Percentiles rank a stretch among this genome's conserved stretches.
These are phyloP conservation scores for Beauveria scarabaeidicola DNA, from an alignment of 2,329 filamentous ascomycete genomes.

Conservation along the genomic window DNA sequence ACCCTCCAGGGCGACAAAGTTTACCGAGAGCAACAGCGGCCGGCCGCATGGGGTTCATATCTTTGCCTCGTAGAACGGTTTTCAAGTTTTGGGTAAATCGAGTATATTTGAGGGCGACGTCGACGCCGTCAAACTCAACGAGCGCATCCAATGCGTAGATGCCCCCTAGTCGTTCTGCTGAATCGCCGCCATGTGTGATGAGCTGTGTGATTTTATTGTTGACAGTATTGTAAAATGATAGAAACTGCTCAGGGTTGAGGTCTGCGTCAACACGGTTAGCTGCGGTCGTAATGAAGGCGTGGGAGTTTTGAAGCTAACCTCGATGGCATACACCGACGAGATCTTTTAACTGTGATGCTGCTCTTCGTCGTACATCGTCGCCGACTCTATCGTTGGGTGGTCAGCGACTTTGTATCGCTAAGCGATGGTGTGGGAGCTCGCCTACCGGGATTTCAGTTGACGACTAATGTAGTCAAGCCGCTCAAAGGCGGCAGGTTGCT, in stretches of 20 bases:
- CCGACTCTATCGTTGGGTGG: conserved; percentile 17
- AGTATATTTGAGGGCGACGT: conserved; percentile 86
- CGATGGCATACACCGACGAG: conserved; percentile 47
- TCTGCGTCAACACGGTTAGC: conserved; percentile 38
- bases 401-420: not conserved
- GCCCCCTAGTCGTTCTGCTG: conserved; percentile 81
- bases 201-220: conserved; percentile 53
- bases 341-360: conserved; percentile 46
- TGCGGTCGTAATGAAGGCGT: not conserved
- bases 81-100: conserved; percentile 88
- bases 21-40: conserved; percentile 85
- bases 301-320: conserved; percentile 30
- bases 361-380: conserved; percentile 45
- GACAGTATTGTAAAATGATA: conserved; percentile 45
- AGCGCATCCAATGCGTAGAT: conserved; percentile 86
- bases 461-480: conserved; percentile 46
- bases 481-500: conserved; percentile 46
- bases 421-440: conserved; percentile 10
- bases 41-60: conserved; percentile 81
- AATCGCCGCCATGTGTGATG: conserved; percentile 78
- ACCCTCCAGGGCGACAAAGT: conserved; percentile 84
- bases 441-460: conserved; percentile 47
- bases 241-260: conserved; percentile 71
- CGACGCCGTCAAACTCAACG: conserved; percentile 93
- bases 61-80: conserved; percentile 79